Evolutionary conservation across 140 eudicot genomes (phyloP).

Genomic region (Cichorium intybus): DNA sequence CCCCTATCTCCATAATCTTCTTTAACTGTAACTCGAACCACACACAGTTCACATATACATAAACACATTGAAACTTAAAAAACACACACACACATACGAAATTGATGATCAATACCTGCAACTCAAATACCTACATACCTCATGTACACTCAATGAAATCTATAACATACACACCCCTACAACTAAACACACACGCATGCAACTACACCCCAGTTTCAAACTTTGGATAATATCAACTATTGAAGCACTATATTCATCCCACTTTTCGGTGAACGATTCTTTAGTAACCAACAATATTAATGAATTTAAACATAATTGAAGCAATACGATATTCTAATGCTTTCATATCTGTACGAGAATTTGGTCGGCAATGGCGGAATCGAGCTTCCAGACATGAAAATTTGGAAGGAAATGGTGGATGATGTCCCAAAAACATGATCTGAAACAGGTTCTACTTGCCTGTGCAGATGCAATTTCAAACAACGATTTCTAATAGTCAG

Average conservation of each 20-base stretch:
- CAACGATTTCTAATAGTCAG: constrained; percentile 36
- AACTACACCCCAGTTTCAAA: constrained; percentile 55
- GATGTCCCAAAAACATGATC: constrained; percentile 52
- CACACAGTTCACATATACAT: too few relatives aligned
- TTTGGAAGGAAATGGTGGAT: constrained; percentile 71
- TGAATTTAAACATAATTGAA: constrained; percentile 53
- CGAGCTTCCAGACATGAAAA: constrained; percentile 47
- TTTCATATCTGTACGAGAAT: constrained; percentile 46
- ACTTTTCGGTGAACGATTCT: constrained; percentile 43
- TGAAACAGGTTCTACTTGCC: constrained; percentile 45
- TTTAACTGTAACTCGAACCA: too few relatives aligned
- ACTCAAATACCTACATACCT: too few relatives aligned
- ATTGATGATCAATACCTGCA: too few relatives aligned
- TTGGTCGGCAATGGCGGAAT: constrained; percentile 17
- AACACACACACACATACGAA: too few relatives aligned
- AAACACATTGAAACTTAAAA: too few relatives aligned
- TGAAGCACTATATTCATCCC: constrained; percentile 32
- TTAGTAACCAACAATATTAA: constrained; percentile 46
- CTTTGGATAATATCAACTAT: constrained; percentile 36
- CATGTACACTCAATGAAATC: too few relatives aligned
- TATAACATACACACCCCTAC: too few relatives aligned
- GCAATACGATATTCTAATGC: constrained; percentile 73
- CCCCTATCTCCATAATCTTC: too few relatives aligned
- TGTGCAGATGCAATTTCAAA: constrained; percentile 53
- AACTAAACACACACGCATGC: too few relatives aligned